phyloP scores from a whole-genome alignment of 257 asterid genomes.

The Sherardia arvensis region DNA sequence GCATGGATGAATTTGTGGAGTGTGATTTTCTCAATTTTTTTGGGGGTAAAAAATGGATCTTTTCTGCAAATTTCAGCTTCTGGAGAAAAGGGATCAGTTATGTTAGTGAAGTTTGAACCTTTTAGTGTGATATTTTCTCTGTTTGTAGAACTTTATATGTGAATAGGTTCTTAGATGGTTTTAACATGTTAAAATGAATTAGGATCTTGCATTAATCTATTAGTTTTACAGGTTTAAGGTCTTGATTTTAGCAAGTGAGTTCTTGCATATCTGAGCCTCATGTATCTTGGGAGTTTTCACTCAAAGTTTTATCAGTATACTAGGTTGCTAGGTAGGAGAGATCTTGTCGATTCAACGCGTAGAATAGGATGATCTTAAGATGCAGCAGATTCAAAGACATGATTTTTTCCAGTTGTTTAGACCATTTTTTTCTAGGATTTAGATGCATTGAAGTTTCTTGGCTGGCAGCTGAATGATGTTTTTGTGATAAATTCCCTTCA shows the following conservation, averaged over 20 bases:
- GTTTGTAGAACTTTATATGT: background rate
- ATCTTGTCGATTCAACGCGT: background rate
- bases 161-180: background rate
- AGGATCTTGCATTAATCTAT: background rate
- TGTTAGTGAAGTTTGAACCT: background rate
- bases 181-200: too few species aligned
- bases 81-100: background rate
- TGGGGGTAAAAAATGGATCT: background rate
- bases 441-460: background rate
- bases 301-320: too few species aligned
- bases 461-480: background rate
- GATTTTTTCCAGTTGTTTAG: background rate
- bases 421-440: background rate
- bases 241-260: background rate
- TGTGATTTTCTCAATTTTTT: too few species aligned
- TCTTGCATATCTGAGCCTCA: background rate
- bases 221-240: background rate
- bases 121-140: background rate
- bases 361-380: background rate
- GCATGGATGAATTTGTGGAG: conserved; percentile 14
- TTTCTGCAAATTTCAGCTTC: background rate
- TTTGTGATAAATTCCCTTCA: background rate
- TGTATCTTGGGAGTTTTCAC: background rate
- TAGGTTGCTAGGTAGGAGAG: background rate
- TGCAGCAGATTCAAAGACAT: background rate